These are phyloP conservation scores for Pleurostoma richardsiae DNA, from an alignment of 2,329 filamentous ascomycete genomes.

Conservation along the genomic window DNA sequence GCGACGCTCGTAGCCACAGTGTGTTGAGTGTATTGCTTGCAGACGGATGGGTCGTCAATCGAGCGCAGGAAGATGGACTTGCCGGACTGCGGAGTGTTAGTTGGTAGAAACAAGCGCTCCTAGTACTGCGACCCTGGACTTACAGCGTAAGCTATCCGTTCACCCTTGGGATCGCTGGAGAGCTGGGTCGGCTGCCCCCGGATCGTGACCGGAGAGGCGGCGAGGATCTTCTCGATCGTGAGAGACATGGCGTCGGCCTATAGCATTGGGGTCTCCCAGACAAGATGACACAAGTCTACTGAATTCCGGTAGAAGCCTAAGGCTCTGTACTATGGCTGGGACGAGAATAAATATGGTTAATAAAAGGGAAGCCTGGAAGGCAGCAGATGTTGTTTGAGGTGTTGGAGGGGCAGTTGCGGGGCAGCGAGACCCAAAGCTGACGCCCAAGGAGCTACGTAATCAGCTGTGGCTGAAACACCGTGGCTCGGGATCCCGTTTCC, in stretches of 20 bases:
- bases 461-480: too few species aligned
- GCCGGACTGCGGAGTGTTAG: constrained; percentile 58
- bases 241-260: constrained; percentile 38
- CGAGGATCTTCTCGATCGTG: constrained; percentile 66
- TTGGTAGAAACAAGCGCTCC: neutral
- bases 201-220: constrained; percentile 75
- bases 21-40: constrained; percentile 90
- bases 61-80: constrained; percentile 96
- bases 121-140: constrained; percentile 21
- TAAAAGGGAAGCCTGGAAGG: too few species aligned
- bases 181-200: constrained; percentile 87
- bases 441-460: too few species aligned
- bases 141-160: constrained; percentile 90
- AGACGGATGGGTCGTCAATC: constrained; percentile 81
- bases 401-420: too few species aligned
- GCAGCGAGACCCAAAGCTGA: too few species aligned
- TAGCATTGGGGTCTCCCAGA: too few species aligned
- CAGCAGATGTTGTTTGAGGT: too few species aligned
- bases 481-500: too few species aligned
- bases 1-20: constrained; percentile 86
- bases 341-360: too few species aligned
- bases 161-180: constrained; percentile 81
- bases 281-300: too few species aligned
- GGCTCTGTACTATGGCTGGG: too few species aligned
- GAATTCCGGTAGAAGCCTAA: too few species aligned